A percentile compares a stretch with the other conserved stretches of the same genome.
Evolutionary conservation across 176 grass and related monocot genomes (phyloP).

Genomic region (Thalia dealbata): DNA sequence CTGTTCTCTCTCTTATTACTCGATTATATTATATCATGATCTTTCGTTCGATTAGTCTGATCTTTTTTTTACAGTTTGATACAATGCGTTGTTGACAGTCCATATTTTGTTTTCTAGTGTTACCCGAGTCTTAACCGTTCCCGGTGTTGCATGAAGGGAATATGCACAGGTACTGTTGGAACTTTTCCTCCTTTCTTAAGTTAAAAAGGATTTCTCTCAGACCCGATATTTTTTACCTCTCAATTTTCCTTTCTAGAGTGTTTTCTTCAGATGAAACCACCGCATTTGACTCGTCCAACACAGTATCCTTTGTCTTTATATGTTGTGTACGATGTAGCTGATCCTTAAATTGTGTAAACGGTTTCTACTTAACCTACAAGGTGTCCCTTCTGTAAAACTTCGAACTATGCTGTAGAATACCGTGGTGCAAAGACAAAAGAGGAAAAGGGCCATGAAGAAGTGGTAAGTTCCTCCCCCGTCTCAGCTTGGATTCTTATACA

Average conservation of each 20-base stretch:
- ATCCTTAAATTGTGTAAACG: conserved; percentile 9
- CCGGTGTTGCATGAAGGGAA: conserved; percentile 45
- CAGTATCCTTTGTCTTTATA: conserved; percentile 53
- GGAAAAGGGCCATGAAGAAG: conserved; percentile 77
- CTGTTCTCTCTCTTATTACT: too few relatives aligned
- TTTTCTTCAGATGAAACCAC: conserved; percentile 86
- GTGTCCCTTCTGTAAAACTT: conserved; percentile 80
- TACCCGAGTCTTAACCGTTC: conserved; percentile 78
- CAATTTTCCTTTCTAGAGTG: conserved; percentile 52
- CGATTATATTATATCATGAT: too few relatives aligned
- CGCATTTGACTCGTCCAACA: conserved; percentile 42
- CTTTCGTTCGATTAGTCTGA: too few relatives aligned
- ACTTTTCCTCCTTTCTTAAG: too few relatives aligned
- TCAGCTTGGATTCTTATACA: not conserved
- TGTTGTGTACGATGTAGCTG: not conserved
- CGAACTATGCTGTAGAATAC: conserved; percentile 77
- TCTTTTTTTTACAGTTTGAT: too few relatives aligned
- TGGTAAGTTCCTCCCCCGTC: conserved; percentile 39
- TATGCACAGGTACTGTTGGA: too few relatives aligned
- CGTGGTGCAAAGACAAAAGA: conserved; percentile 65
- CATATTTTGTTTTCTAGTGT: conserved; percentile 22
- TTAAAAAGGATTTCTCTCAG: too few relatives aligned
- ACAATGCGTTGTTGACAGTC: too few relatives aligned
- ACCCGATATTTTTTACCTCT: not conserved
- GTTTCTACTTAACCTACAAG: conserved; percentile 45